These are phyloP conservation scores for Penicillium canescens DNA, from an alignment of 495 filamentous ascomycete genomes.

Conservation along the genomic window DNA sequence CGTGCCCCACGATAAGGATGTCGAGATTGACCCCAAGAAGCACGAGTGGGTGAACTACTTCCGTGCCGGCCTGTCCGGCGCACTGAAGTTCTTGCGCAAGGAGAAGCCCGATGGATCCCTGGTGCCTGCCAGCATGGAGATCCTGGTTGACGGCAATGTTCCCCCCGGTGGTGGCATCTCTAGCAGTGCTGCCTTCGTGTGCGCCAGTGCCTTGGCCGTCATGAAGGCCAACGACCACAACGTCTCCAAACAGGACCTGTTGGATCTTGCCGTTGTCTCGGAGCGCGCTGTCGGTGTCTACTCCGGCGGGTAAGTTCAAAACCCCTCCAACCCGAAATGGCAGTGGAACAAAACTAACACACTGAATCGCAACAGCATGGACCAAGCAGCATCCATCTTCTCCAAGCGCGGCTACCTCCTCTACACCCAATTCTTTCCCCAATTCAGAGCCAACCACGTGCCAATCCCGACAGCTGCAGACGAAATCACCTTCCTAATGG, in stretches of 20 bases:
- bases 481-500: conserved; percentile 87
- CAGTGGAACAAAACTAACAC: neutral
- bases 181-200: conserved; percentile 93
- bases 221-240: conserved; percentile 83
- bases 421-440: conserved; percentile 86
- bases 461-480: conserved; percentile 81
- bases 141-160: conserved; percentile 88
- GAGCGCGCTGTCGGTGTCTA: conserved; percentile 95
- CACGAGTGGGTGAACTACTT: conserved; percentile 99
- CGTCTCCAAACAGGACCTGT: conserved; percentile 85
- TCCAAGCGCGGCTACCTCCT: conserved; percentile 80
- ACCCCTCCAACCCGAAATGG: neutral
- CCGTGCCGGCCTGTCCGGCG: conserved; percentile 84
- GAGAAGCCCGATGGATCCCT: conserved; percentile 54
- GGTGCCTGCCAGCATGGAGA: conserved; percentile 75
- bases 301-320: conserved; percentile 73
- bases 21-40: conserved; percentile 78
- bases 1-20: conserved; percentile 62
- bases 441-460: conserved; percentile 72
- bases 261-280: conserved; percentile 89
- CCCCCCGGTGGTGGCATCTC: conserved; percentile 89
- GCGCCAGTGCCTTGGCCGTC: conserved; percentile 83
- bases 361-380: conserved; percentile 58
- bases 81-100: conserved; percentile 74
- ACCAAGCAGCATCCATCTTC: conserved; percentile 97